Evolutionary conservation across 257 asterid genomes (phyloP).

Genomic region (Solanum appendiculatum): DNA sequence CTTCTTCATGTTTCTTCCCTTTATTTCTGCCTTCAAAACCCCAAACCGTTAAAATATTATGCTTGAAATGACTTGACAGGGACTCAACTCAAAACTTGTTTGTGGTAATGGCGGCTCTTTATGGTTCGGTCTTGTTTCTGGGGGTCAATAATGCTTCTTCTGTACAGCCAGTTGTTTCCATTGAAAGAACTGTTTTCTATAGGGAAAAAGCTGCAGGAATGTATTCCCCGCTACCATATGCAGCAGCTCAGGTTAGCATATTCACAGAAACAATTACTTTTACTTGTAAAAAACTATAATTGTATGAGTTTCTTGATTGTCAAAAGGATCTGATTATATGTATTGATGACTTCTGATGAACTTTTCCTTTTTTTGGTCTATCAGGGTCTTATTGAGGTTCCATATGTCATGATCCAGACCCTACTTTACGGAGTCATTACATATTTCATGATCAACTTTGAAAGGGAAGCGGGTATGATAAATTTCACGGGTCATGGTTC

Average conservation of each 20-base stretch:
- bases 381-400: conserved; percentile 83
- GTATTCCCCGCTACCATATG: conserved; percentile 70
- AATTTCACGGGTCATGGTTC: not conserved
- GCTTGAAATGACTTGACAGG: conserved; percentile 30
- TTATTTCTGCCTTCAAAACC: not conserved
- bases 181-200: conserved; percentile 83
- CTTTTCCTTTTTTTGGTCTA: not conserved
- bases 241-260: conserved; percentile 63
- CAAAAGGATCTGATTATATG: not conserved
- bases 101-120: conserved; percentile 71
- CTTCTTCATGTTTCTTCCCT: not conserved
- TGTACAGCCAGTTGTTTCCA: conserved; percentile 71
- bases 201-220: conserved; percentile 89
- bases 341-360: not conserved
- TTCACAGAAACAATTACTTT: not conserved
- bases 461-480: conserved; percentile 46
- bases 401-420: conserved; percentile 62
- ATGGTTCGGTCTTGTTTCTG: conserved; percentile 58
- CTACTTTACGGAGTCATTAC: conserved; percentile 53
- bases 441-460: conserved; percentile 80
- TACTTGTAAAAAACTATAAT: not conserved
- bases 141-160: conserved; percentile 81
- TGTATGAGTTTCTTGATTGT: not conserved
- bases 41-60: not conserved
- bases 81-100: conserved; percentile 56